A percentile compares a stretch with the other conserved stretches of the same genome.
These are phyloP conservation scores for Xylaria sp. DNA, from an alignment of 2,329 filamentous ascomycete genomes.

Conservation along the genomic window DNA sequence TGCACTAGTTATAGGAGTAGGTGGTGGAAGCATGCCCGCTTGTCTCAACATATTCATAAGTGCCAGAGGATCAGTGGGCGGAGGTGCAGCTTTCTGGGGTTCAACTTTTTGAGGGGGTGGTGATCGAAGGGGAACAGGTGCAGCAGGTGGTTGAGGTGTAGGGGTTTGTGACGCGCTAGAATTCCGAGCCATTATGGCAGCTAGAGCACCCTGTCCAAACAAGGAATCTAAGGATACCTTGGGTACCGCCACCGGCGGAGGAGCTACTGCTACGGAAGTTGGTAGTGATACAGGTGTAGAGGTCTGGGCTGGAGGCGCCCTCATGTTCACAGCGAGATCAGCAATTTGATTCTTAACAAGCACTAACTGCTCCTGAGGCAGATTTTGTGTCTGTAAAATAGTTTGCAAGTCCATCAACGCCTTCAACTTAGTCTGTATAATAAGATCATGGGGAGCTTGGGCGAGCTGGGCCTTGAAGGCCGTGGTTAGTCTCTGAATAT, in stretches of 20 bases:
- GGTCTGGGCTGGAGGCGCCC: conserved; percentile 58
- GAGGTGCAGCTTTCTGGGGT: conserved; percentile 53
- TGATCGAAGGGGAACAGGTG: conserved; percentile 58
- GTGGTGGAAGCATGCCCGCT: conserved; percentile 70
- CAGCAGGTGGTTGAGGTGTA: conserved; percentile 58
- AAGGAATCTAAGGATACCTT: conserved; percentile 67
- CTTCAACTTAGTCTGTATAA: conserved; percentile 81
- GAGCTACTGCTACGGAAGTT: conserved; percentile 53
- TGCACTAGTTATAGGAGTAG: conserved; percentile 44
- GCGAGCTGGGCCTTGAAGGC: conserved; percentile 79
- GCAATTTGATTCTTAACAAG: conserved; percentile 87
- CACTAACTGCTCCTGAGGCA: conserved; percentile 84
- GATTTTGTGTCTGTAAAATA: conserved; percentile 79
- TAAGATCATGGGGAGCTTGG: conserved; percentile 78
- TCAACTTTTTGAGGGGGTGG: conserved; percentile 60
- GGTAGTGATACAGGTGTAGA: conserved; percentile 54
- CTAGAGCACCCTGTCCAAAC: conserved; percentile 69
- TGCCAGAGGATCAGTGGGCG: conserved; percentile 62
- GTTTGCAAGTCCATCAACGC: conserved; percentile 87
- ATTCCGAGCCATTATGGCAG: conserved; percentile 67
- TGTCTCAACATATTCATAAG: conserved; percentile 75
- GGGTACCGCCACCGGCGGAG: conserved; percentile 50
- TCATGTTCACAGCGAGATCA: conserved; percentile 75
- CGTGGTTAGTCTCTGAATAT: conserved; percentile 82
- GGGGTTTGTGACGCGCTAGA: conserved; percentile 61